Base-by-base conservation (phyloP, 805 yeast genomes). In the Saccharomycopsis vini region DNA sequence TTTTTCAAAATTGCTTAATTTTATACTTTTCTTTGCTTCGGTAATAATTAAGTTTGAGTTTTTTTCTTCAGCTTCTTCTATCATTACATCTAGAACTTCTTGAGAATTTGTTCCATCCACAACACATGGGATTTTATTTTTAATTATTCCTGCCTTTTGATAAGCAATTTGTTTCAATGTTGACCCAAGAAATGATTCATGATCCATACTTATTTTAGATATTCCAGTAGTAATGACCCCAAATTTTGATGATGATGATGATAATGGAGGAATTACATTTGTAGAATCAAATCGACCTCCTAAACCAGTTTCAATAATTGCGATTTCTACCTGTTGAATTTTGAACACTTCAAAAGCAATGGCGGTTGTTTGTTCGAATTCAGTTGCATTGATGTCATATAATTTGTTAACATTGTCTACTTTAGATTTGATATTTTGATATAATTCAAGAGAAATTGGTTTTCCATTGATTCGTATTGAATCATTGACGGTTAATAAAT, bases 211-310 rank as follows among this genome's bases (percentile, higher is more conserved):
- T 19, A 90, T 80, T 56, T 86, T 85, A 4, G 96, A 78, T 35
- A 92, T 81, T 1, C 81, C 95, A 6, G 88, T 74, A 5, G 70
- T 75, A 30, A 81, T 42, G 24, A 77, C 77, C 13, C 76, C 70
- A 9, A 50, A 50, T 6, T 19, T 23, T 29, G 7, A 13, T 6
- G 35, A 6, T n/a, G n/a, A n/a, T n/a, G n/a, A n/a, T n/a, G n/a
- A n/a, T 16, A 36, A 21, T 9, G 29, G 7, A 30, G n/a, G 18
- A 21, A 10, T 15, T 0, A 84, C 84, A 63, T 90, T 90, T 0
- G 98, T 90, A 1, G 97, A 86, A 61, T 90, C 98, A 10, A 77
- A 58, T 34, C 83, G 61, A 0, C 98, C 98, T 2, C 98, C 98
- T 5, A 92, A 64, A 0, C 98, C 98, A 3, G 88, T 97, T 60